phyloP scores from a whole-genome alignment of 176 grass and related monocot species.

The Rhipidocladum racemiflorum region DNA sequence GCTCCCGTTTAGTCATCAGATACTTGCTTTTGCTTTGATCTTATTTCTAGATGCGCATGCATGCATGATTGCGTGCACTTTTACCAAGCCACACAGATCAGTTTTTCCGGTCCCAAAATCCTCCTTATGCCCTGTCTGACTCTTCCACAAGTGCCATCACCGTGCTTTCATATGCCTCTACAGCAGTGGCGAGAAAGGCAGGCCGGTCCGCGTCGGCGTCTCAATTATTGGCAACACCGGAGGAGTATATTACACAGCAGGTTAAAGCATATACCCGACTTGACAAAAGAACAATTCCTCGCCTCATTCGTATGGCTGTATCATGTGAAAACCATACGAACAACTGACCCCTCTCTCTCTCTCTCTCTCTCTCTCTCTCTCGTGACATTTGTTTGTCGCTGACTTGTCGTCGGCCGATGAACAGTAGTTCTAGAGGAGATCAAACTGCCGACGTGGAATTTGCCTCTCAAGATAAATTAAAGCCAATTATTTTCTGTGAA shows the following conservation, averaged over 20 bases:
- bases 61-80: background rate
- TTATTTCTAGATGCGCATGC: background rate
- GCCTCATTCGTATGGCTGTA: background rate
- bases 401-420: background rate
- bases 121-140: background rate
- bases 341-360: background rate
- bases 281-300: background rate
- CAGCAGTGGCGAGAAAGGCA: background rate
- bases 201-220: background rate
- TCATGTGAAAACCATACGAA: background rate
- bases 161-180: background rate
- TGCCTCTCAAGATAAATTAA: background rate
- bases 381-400: background rate
- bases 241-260: background rate
- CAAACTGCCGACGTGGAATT: conserved; percentile 13
- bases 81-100: background rate
- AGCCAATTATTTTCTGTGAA: background rate
- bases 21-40: background rate
- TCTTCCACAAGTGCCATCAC: background rate
- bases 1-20: background rate
- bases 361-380: background rate
- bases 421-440: background rate
- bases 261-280: background rate
- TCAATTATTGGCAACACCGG: conserved; percentile 13
- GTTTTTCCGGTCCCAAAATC: background rate